Base-by-base conservation (phyloP, 371 early-diverging fungal genomes). In the Syncephalis plumigaleata region DNA sequence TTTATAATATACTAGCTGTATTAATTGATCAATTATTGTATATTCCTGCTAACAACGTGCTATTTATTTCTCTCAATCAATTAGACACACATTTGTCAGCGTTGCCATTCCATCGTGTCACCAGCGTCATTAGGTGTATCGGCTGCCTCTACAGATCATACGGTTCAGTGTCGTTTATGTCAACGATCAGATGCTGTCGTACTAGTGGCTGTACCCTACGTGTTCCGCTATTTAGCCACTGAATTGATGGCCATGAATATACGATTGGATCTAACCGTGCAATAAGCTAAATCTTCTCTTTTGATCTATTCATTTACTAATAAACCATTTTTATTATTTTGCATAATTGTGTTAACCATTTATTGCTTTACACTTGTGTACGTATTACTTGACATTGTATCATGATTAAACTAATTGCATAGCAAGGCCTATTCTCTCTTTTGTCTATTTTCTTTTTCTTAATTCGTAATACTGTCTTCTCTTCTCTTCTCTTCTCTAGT, bases 211-310 rank as follows among this genome's bases (percentile, higher is more conserved):
- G 66, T 99, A 51, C 99, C 99, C 18, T 98, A 85, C 63, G 98
- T 98, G 36, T 98, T 98, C 61, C 77, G 94, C 66, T 98, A 98
- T 66, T 74, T 99, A 53, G 84, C 90, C 23, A 83, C 91, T 17
- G 99, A 99, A 68, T 72, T 99, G 46, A 82, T 90, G 67, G 80
- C 90, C 53, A 96, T 99, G 98, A 75, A 75, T 51, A 73, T 79
- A 49, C 71, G 69, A 59, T 61, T 79, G 36, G 72, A 68, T 15
- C 54, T 79, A 46, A 73, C 21, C 2, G 44, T 49, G 18, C 16
- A 40, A 15, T 40, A 40, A 21, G n/a, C 5, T 40, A n/a, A n/a
- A 21, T n/a, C n/a, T n/a, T n/a, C n/a, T n/a, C n/a, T n/a, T n/a
- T n/a, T n/a, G n/a, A n/a, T n/a, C n/a, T n/a, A n/a, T n/a, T n/a